Conservation (phyloP, 2,329 filamentous ascomycete genomes). For the Alternaria solani region DNA sequence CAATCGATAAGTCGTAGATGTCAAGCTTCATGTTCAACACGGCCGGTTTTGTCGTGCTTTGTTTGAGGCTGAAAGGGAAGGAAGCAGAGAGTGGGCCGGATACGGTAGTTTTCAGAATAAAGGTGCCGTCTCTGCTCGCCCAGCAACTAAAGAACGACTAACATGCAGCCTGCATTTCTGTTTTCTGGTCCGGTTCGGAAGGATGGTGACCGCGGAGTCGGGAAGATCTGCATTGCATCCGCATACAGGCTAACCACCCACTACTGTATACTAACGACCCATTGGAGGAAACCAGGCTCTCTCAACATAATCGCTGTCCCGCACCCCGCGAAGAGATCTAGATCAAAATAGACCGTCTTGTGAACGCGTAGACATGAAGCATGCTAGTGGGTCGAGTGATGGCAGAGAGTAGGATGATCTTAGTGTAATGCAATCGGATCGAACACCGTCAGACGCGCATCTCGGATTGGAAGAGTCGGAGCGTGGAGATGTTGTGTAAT, state of each 20-base stretch:
- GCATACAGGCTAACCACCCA: constrained; percentile 1
- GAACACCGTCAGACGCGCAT: background rate
- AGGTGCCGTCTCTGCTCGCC: background rate
- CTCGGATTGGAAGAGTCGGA: background rate
- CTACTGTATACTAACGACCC: constrained; percentile 2
- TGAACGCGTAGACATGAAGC: background rate
- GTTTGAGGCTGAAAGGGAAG: too few species aligned
- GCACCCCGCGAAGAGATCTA: background rate
- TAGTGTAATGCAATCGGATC: background rate
- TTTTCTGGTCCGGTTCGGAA: background rate
- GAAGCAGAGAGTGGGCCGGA: background rate
- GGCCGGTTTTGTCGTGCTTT: too few species aligned
- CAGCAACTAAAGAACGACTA: too few species aligned
- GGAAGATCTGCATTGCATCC: constrained; percentile 3
- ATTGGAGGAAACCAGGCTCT: background rate
- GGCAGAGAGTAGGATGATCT: background rate
- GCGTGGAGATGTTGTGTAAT: background rate
- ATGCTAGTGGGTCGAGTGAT: background rate
- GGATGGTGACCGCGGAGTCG: background rate
- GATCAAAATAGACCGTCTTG: background rate
- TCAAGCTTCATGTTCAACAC: background rate
- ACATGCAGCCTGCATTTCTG: background rate
- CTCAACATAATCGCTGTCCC: constrained; percentile 1
- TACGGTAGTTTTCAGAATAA: background rate
- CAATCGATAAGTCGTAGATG: background rate